These are phyloP conservation scores for Apophysomyces variabilis DNA, from an alignment of 371 early-diverging fungal genomes.

Conservation along the genomic window DNA sequence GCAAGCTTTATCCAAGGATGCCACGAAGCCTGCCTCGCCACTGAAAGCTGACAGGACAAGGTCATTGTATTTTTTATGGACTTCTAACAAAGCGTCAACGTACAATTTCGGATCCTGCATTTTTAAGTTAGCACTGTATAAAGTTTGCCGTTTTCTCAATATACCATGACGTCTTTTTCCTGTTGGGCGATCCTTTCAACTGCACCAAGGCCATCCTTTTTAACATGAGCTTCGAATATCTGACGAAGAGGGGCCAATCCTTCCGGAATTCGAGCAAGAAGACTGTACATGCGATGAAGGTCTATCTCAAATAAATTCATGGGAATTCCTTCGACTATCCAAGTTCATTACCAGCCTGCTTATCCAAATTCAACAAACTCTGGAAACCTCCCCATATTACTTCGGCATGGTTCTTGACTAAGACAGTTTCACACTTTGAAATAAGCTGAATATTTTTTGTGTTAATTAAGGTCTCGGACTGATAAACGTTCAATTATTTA, in stretches of 20 bases:
- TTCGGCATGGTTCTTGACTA: slow-evolving; percentile 82
- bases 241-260: slow-evolving; percentile 82
- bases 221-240: slow-evolving; percentile 84
- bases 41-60: slow-evolving; percentile 77
- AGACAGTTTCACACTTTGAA: slow-evolving; percentile 78
- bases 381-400: slow-evolving; percentile 90
- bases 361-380: slow-evolving; percentile 81
- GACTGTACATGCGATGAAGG: slow-evolving; percentile 82
- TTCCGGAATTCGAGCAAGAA: slow-evolving; percentile 81
- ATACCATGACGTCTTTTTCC: slow-evolving; percentile 52
- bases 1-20: slow-evolving; percentile 91
- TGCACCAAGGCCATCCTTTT: slow-evolving; percentile 81
- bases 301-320: slow-evolving; percentile 47
- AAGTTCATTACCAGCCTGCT: slow-evolving; percentile 63
- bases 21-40: slow-evolving; percentile 90
- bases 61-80: slow-evolving; percentile 80
- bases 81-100: slow-evolving; percentile 79
- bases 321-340: neutral
- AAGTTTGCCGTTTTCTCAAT: neutral
- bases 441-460: slow-evolving; percentile 52
- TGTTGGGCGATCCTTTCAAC: slow-evolving; percentile 82
- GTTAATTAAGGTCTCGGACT: neutral
- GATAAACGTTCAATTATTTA: neutral
- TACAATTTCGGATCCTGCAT: slow-evolving; percentile 83
- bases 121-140: neutral